Conservation (phyloP, 129 eudicot species). For the Escallonia rubra region DNA sequence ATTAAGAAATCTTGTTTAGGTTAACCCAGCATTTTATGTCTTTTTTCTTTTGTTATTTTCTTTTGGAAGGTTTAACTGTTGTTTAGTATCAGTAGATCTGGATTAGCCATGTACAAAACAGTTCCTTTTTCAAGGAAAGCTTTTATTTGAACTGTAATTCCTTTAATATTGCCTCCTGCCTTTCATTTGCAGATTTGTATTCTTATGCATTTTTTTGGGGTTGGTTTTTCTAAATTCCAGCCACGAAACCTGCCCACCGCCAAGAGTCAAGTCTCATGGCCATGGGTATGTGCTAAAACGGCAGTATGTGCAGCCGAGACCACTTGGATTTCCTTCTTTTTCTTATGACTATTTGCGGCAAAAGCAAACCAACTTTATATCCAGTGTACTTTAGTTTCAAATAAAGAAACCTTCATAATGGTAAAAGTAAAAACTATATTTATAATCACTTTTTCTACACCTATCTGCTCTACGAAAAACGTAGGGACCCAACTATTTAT, state of each 20-base stretch:
- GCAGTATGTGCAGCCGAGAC: constrained; percentile 2
- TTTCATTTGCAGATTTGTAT: neutral
- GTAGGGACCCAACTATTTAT: too few species aligned
- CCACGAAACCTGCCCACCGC: constrained; percentile 65
- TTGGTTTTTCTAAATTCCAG: constrained; percentile 36
- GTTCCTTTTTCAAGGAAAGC: constrained; percentile 32
- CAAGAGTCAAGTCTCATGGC: constrained; percentile 49
- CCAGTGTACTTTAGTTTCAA: constrained; percentile 6
- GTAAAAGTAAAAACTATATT: neutral
- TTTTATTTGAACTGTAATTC: constrained; percentile 8
- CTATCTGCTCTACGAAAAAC: too few species aligned
- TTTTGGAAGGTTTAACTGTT: constrained; percentile 22
- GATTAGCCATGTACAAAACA: constrained; percentile 47
- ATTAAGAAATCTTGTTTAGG: constrained; percentile 2
- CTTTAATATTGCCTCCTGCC: neutral
- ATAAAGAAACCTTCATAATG: neutral
- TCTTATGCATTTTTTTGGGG: neutral
- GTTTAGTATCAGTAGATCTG: constrained; percentile 23
- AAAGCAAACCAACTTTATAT: constrained; percentile 33
- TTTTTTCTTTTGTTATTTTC: neutral
- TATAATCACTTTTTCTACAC: neutral
- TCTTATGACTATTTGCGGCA: neutral
- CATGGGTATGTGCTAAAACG: constrained; percentile 33
- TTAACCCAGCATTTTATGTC: constrained; percentile 21
- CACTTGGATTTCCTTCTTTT: neutral